These are phyloP conservation scores for Aspergillus quadricinctus DNA, from an alignment of 2,329 filamentous ascomycete species.

Conservation along the genomic window DNA sequence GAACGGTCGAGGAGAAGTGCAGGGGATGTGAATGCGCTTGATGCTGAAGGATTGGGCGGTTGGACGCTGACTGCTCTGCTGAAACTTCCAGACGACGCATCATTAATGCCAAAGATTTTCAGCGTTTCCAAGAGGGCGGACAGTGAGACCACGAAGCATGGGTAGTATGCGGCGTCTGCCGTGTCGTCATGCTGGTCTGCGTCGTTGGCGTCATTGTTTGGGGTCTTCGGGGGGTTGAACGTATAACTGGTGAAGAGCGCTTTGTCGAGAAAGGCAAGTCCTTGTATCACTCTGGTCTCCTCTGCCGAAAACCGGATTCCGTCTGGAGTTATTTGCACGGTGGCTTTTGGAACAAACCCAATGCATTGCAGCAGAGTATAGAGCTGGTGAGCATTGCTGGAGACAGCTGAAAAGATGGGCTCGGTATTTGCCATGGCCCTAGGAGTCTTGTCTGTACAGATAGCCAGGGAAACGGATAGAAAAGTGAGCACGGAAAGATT, in stretches of 20 bases:
- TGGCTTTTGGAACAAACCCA: constrained; percentile 55
- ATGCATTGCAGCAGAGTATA: constrained; percentile 60
- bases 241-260: constrained; percentile 81
- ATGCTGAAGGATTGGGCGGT: constrained; percentile 38
- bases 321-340: constrained; percentile 73
- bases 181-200: constrained; percentile 37
- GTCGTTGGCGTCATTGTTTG: constrained; percentile 14
- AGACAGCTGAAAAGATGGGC: constrained; percentile 57
- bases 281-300: constrained; percentile 87
- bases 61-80: constrained; percentile 27
- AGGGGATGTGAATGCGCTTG: constrained; percentile 79
- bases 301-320: constrained; percentile 86
- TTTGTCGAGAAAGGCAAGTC: constrained; percentile 80
- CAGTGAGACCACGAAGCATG: constrained; percentile 82
- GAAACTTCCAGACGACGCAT: constrained; percentile 42
- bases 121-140: constrained; percentile 85
- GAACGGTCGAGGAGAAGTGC: constrained; percentile 78
- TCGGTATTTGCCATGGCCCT: constrained; percentile 17
- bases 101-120: constrained; percentile 84
- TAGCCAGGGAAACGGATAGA: constrained; percentile 5
- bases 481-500: constrained; percentile 9
- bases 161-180: constrained; percentile 40
- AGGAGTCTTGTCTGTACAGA: constrained; percentile 5
- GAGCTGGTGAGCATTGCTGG: constrained; percentile 58
- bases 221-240: constrained; percentile 51